Evolutionary conservation across 306 rosid genomes (phyloP), one percentile per base, ranked within the genome.

Genomic region (Sicyos edulis): DNA sequence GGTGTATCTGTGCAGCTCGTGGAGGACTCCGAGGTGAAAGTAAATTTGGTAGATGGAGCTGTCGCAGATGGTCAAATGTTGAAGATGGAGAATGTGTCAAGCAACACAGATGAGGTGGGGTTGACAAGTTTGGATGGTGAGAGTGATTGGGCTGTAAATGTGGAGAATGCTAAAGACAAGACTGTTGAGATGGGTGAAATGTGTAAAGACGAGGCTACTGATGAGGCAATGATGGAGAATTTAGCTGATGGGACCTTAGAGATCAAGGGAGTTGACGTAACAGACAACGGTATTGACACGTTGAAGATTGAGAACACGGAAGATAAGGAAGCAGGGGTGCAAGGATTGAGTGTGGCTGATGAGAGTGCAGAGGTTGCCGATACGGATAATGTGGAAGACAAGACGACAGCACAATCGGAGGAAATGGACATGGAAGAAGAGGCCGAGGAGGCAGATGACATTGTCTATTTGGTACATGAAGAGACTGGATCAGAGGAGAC

Each of bases 401-500:
- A 73, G 75, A 57, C 64, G 71, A 78, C 70, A n/a, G 47, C 54
- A 19, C 81, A 79, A 63, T 53, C 53, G 16, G 83, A 58, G 54
- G 80, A 78, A 5, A 29, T 44, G 34, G 72, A 61, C 32, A 75
- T 10, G 51, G 70, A 20, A 13, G 77, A 80, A 42, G 81, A 80
- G 59, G 72, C 54, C 21, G 62, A 16, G 50, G 82, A 59, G 47
- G 63, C 58, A 9, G 80, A 73, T 54, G 75, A 3, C 79, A 71
- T 37, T 63, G 82, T 12, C 53, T 82, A 79, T 26, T 63, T 76
- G 72, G 73, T 52, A 45, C 85, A 76, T 34, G 85, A 77, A 62
- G 78, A 78, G 19, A 12, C 54, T 61, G 80, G 80, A 58, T 70
- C 74, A 44, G 86, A 67, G 37, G 83, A 82, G 64, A 55, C 71